Evolutionary conservation across 352 stramenopile genomes (phyloP), one percentile per base, ranked within the genome.

Genomic region (Phytophthora aleatoria): DNA sequence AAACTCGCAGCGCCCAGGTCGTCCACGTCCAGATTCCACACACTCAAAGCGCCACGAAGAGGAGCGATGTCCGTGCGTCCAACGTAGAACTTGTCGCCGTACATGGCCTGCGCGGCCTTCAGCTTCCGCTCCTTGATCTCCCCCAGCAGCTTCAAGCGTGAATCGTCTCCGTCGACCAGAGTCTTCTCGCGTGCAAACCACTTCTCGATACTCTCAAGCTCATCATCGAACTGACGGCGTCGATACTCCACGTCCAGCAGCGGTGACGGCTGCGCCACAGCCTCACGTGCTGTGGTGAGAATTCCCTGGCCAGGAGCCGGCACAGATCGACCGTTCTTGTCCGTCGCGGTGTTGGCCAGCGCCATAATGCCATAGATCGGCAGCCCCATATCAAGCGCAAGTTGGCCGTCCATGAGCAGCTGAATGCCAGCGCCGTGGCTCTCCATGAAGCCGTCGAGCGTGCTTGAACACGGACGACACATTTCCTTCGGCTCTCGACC

Each of bases 401-500:
- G 75, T 45, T 94, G 77, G 2, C 86, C 89, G 39, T 95, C 86
- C 89, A 96, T 97, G 35, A 97, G 67, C 10, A 97, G 51, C 67
- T 97, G 89, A 57, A 94, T 96, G 55, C 87, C 89, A 44, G 88
- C 85, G 10, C 89, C 89, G 20, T 97, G 88, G 38, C 85, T 91
- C 67, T 97, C 89, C 86, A 97, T 94, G 57, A 97, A 97, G 42
- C 89, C 89, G 28, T 76, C 89, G 38, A 85, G 81, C 33, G 82
- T 93, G 5, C 76, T 83, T 28, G 86, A 80, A 71, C 87, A 96
- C 39, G 87, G 87, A 38, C 89, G 85, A 47, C 85, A 95, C 83
- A 94, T 94, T 54, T 96, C 89, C 48, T 80, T 76, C 3, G 87
- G 83, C 12, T 89, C 83, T 28, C 89, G 85, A 20, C 86, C 89